Evolutionary conservation across 345 rosid genomes (phyloP), one percentile per base, ranked within the genome.

Genomic region (Rhodamnia rubescens): DNA sequence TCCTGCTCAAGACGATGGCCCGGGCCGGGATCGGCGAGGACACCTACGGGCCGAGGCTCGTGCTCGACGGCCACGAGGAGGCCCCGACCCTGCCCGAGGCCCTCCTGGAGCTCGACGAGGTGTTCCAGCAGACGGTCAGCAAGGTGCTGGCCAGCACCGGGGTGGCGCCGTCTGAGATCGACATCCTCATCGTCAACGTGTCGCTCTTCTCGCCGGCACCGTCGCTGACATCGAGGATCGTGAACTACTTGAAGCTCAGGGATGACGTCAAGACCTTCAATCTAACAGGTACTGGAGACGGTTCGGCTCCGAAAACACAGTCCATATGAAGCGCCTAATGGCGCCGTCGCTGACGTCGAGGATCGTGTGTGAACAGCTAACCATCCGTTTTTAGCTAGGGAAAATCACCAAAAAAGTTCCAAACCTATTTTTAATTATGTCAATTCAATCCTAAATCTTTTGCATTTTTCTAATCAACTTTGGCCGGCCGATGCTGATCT

Each of bases 1-100:
- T 96, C 85, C 91, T 96, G 27, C 87, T 93, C 6, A 88, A 90
- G 83, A 93, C 95, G 11, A 90, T 96, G 81, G 91, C 84, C 58
- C 91, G 82, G 85, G 94, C 97, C 1, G 99, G 99, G 29, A 88
- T 96, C 4, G 97, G 98, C 24, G 96, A 96, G 36, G 88, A 92
- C 88, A 90, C 96, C 11, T 96, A 91, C 51, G 92, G 91, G n/a
- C 96, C 99, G 2, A 90, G 27, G 85, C 88, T 87, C 82, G 90
- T 95, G 20, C 80, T 95, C 4, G 92, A 84, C 54, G 95, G 94
- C 29, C 87, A 92, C 81, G 96, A 91, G 89, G 92, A 88, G 56
- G 50, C 87, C 40, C 90, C 95, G 11, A 53, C 92, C 5, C 86
- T 92, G 2, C 53, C 10, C 1, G 97, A 92, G 26, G 90, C 93